These are phyloP conservation scores for Citrus mangshanensis DNA, from an alignment of 345 rosid species.

Conservation along the genomic window DNA sequence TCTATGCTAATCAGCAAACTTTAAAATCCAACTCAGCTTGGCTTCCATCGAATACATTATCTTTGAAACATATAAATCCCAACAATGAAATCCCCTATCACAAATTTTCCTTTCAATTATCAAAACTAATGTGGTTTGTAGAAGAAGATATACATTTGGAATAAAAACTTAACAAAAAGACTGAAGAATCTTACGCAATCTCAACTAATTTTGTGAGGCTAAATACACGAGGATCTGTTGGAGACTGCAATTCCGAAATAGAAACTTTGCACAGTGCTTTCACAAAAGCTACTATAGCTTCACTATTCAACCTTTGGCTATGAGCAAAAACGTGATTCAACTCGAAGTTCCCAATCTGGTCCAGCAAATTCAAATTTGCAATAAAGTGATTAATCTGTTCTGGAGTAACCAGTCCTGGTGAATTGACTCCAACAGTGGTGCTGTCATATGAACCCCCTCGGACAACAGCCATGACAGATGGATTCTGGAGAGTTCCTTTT, in stretches of 20 bases:
- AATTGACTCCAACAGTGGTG: slow-evolving; percentile 56
- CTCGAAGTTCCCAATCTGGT: slow-evolving; percentile 92
- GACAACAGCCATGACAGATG: slow-evolving; percentile 95
- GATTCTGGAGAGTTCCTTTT: slow-evolving; percentile 86
- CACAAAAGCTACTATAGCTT: slow-evolving; percentile 91
- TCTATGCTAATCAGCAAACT: background rate
- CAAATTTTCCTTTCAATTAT: background rate
- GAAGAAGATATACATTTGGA: background rate
- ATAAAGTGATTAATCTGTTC: slow-evolving; percentile 78
- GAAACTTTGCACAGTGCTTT: slow-evolving; percentile 95
- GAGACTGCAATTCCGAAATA: slow-evolving; percentile 91
- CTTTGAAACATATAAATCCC: background rate
- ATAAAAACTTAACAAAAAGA: background rate
- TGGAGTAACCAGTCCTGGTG: slow-evolving; percentile 61
- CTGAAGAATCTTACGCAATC: slow-evolving; percentile 70
- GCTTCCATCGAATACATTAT: background rate
- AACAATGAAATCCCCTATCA: background rate
- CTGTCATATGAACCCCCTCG: slow-evolving; percentile 98
- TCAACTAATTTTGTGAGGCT: slow-evolving; percentile 95
- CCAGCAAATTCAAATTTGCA: slow-evolving; percentile 90
- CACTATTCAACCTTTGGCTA: slow-evolving; percentile 92
- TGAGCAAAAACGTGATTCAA: slow-evolving; percentile 93
- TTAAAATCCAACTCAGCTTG: background rate
- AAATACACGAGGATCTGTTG: slow-evolving; percentile 98
- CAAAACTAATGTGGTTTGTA: background rate